Evolutionary conservation across 2,329 filamentous ascomycete species (phyloP).

Genomic region (Cordyceps cicadae): DNA sequence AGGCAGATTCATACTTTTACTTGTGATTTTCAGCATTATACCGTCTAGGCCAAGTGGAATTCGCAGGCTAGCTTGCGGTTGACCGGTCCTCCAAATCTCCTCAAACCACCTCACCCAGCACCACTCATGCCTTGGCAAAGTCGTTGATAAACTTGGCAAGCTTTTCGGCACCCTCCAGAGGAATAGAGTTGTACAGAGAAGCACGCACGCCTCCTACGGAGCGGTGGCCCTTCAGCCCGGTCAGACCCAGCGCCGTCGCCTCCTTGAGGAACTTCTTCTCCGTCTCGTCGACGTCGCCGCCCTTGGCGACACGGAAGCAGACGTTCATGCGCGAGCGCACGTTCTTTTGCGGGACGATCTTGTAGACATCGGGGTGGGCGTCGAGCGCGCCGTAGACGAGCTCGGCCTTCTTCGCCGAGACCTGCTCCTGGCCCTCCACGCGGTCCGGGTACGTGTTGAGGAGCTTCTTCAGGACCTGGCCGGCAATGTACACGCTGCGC

Average conservation of each 20-base stretch:
- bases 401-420: slow-evolving; percentile 66
- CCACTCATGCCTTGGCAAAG: slow-evolving; percentile 36
- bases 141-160: slow-evolving; percentile 53
- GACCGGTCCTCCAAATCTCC: not conserved
- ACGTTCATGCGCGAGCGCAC: slow-evolving; percentile 89
- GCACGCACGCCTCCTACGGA: slow-evolving; percentile 79
- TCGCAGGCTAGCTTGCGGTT: slow-evolving; percentile 1
- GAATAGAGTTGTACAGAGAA: slow-evolving; percentile 83
- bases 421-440: slow-evolving; percentile 66
- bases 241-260: slow-evolving; percentile 58
- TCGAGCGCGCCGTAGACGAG: slow-evolving; percentile 74
- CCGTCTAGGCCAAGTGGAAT: slow-evolving; percentile 5
- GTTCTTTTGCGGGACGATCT: slow-evolving; percentile 64
- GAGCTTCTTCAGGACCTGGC: slow-evolving; percentile 75
- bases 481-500: slow-evolving; percentile 71
- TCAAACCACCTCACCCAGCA: not conserved
- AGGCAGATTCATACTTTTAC: not conserved
- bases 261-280: slow-evolving; percentile 76
- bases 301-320: slow-evolving; percentile 67
- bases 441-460: slow-evolving; percentile 57
- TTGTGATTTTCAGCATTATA: not conserved
- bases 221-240: slow-evolving; percentile 82
- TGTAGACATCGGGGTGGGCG: slow-evolving; percentile 62
- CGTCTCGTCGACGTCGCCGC: slow-evolving; percentile 53
- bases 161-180: slow-evolving; percentile 58